Percentiles rank a stretch among this genome's conserved stretches.
Conservation (phyloP, 2,329 filamentous ascomycete species). For the Fusarium falciforme region DNA sequence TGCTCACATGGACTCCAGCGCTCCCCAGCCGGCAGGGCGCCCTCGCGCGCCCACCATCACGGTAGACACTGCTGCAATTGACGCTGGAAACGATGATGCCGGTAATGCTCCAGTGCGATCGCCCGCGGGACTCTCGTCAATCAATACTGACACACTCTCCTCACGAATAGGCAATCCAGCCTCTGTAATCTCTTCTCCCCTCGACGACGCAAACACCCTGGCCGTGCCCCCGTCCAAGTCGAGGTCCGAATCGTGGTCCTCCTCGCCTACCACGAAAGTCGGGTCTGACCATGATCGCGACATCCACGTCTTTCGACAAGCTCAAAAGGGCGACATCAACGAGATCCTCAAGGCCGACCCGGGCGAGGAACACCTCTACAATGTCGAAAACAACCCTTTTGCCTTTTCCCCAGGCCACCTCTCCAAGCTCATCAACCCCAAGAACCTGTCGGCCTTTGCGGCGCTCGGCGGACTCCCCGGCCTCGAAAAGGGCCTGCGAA, state of each 20-base stretch:
- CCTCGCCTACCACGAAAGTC: slow-evolving; percentile 31
- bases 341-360: slow-evolving; percentile 72
- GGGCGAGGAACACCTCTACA: slow-evolving; percentile 76
- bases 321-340: slow-evolving; percentile 28
- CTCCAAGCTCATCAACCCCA: slow-evolving; percentile 85
- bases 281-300: slow-evolving; percentile 35
- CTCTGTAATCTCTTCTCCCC: slow-evolving; percentile 27
- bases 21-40: slow-evolving; percentile 11
- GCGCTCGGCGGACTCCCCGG: slow-evolving; percentile 80
- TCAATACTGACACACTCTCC: background rate
- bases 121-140: background rate
- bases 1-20: slow-evolving; percentile 28
- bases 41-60: slow-evolving; percentile 36
- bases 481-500: slow-evolving; percentile 79
- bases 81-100: slow-evolving; percentile 23
- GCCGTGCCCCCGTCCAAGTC: slow-evolving; percentile 25
- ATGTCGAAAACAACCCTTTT: slow-evolving; percentile 81
- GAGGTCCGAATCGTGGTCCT: slow-evolving; percentile 31
- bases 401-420: slow-evolving; percentile 84
- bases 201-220: slow-evolving; percentile 33
- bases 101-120: slow-evolving; percentile 38
- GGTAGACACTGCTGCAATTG: slow-evolving; percentile 35
- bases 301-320: slow-evolving; percentile 16
- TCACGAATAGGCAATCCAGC: slow-evolving; percentile 8
- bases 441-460: slow-evolving; percentile 82